Conservation (phyloP, 306 rosid genomes). For the Ormosia emarginata region DNA sequence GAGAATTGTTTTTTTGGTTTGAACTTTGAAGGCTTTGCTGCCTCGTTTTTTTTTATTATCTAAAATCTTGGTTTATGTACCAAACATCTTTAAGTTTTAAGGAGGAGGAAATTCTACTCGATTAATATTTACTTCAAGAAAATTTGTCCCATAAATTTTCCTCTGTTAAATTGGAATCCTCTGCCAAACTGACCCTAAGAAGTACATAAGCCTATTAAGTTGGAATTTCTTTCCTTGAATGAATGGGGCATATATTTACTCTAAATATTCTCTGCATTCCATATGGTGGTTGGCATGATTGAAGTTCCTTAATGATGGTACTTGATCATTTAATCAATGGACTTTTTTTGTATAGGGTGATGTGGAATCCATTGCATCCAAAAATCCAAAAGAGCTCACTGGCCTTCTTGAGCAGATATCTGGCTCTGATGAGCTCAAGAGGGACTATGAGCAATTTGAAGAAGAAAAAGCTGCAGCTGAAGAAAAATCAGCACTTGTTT, state of each 20-base stretch:
- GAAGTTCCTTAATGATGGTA: neutral
- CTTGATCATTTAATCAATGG: neutral
- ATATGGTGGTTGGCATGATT: neutral
- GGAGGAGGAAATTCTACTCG: too few species aligned
- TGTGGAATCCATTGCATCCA: slow-evolving; percentile 96
- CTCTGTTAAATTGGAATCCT: too few species aligned
- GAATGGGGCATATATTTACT: neutral
- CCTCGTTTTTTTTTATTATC: too few species aligned
- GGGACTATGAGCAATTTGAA: slow-evolving; percentile 85
- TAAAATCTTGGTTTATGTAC: too few species aligned
- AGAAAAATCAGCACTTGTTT: slow-evolving; percentile 85
- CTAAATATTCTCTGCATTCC: neutral
- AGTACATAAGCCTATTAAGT: neutral
- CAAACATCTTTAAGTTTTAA: too few species aligned
- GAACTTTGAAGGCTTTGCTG: too few species aligned
- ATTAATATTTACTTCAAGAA: too few species aligned
- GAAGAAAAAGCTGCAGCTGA: slow-evolving; percentile 81
- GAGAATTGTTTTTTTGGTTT: too few species aligned
- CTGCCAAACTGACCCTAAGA: too few species aligned
- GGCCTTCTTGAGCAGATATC: slow-evolving; percentile 93
- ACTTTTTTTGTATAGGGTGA: slow-evolving; percentile 65
- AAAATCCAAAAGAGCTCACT: slow-evolving; percentile 91
- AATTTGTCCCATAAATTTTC: too few species aligned
- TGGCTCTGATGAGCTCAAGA: slow-evolving; percentile 88
- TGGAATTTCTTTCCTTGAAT: neutral